Percentiles rank a stretch among this genome's conserved stretches.
Conservation (phyloP, 257 asterid genomes). For the Solanum pennellii region DNA sequence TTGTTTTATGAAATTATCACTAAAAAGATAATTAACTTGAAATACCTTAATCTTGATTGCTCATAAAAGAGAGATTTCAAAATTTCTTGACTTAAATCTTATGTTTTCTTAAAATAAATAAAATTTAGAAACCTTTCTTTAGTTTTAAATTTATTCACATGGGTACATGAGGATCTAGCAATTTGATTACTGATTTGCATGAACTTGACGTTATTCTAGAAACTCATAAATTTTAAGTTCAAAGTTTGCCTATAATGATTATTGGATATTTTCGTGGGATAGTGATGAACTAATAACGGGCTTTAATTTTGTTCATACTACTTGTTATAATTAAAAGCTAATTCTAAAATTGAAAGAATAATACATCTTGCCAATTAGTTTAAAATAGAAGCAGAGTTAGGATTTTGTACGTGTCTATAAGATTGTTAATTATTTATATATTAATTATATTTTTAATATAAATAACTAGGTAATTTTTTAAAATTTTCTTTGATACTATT, state of each 20-base stretch:
- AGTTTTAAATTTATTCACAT: not conserved
- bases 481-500: too few relatives aligned
- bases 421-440: too few relatives aligned
- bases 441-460: too few relatives aligned
- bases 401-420: too few relatives aligned
- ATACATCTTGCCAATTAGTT: not conserved
- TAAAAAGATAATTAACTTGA: too few relatives aligned
- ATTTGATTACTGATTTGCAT: not conserved
- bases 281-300: not conserved
- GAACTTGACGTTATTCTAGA: not conserved
- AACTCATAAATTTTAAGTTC: not conserved
- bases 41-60: too few relatives aligned
- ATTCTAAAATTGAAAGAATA: not conserved
- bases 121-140: not conserved
- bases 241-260: too few relatives aligned
- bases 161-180: not conserved
- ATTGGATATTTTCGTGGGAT: not conserved
- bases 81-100: not conserved
- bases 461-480: not conserved
- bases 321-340: not conserved
- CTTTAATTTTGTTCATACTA: not conserved
- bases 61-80: too few relatives aligned
- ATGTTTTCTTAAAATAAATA: too few relatives aligned
- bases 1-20: not conserved
- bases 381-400: rapidly evolving